Percentiles rank a stretch among this genome's conserved stretches.
Conservation (phyloP, 2,329 filamentous ascomycete species). For the Aspergillus unguis region DNA sequence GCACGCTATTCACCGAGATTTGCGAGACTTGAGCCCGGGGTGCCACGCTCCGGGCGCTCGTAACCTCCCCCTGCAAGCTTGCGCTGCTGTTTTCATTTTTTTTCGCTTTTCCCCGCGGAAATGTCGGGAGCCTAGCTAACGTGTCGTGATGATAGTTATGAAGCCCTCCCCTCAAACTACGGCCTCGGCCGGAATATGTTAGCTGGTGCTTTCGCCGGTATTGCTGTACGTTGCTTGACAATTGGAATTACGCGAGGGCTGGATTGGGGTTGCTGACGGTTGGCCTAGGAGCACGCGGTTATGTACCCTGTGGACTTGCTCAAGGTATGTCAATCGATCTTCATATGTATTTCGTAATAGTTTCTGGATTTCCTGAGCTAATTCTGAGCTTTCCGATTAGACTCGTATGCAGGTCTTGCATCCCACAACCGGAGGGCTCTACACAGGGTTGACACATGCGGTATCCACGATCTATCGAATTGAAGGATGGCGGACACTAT, state of each 20-base stretch:
- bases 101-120: not conserved
- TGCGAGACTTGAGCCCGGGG: not conserved
- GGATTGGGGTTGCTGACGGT: slow-evolving; percentile 17
- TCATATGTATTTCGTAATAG: not conserved
- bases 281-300: slow-evolving; percentile 81
- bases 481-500: slow-evolving; percentile 87
- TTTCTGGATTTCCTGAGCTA: not conserved
- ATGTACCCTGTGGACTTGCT: slow-evolving; percentile 99
- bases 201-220: slow-evolving; percentile 93
- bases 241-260: slow-evolving; percentile 3
- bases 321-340: slow-evolving; percentile 63
- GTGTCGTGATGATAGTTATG: slow-evolving; percentile 61
- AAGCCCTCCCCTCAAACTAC: slow-evolving; percentile 91
- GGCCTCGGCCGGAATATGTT: slow-evolving; percentile 91
- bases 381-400: slow-evolving; percentile 46
- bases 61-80: not conserved
- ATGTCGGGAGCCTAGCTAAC: slow-evolving; percentile 20
- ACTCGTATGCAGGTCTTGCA: slow-evolving; percentile 97
- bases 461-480: slow-evolving; percentile 87
- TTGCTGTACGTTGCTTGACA: slow-evolving; percentile 65
- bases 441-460: slow-evolving; percentile 86
- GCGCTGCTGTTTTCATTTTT: not conserved
- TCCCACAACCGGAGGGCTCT: slow-evolving; percentile 73
- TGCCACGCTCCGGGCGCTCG: not conserved
- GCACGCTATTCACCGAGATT: not conserved